These are phyloP conservation scores for Malassezia arunalokei DNA, from an alignment of 1,284 basidiomycete genomes.

Conservation along the genomic window DNA sequence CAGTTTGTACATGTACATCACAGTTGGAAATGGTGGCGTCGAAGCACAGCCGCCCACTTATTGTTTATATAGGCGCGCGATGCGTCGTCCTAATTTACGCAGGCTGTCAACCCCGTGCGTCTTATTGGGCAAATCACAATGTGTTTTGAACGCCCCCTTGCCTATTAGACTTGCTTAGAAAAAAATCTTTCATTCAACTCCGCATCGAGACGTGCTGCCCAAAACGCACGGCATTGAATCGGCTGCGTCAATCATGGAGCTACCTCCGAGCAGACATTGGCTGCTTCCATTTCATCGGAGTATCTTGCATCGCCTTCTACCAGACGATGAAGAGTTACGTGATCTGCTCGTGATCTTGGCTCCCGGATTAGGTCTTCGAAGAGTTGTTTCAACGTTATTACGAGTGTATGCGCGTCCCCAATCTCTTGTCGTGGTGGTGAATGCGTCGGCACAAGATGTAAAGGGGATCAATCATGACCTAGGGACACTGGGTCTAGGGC, in stretches of 20 bases:
- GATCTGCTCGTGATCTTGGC: conserved; percentile 50
- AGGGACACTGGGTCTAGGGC: conserved; percentile 75
- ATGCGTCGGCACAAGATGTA: conserved; percentile 76
- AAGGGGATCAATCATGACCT: conserved; percentile 81
- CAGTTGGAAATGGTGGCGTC: too few relatives aligned
- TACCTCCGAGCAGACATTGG: conserved; percentile 7
- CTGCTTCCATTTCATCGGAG: conserved; percentile 38
- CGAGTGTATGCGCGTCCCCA: conserved; percentile 78
- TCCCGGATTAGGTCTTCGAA: conserved; percentile 34
- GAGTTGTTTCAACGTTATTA: conserved; percentile 35
- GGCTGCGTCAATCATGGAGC: not conserved
- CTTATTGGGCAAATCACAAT: too few relatives aligned
- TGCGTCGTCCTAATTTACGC: too few relatives aligned
- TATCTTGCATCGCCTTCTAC: conserved; percentile 34
- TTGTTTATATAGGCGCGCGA: too few relatives aligned
- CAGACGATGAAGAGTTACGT: conserved; percentile 32
- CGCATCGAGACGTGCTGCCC: not conserved
- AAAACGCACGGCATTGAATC: not conserved
- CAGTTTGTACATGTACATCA: too few relatives aligned
- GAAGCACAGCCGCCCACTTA: too few relatives aligned
- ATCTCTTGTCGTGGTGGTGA: conserved; percentile 67
- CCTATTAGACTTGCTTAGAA: too few relatives aligned
- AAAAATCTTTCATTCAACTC: too few relatives aligned
- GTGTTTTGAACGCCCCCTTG: too few relatives aligned
- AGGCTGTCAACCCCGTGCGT: too few relatives aligned